Evolutionary conservation across 768 basidiomycete genomes (phyloP), one percentile per base, ranked within the genome.

Genomic region (Russula ochroleuca): DNA sequence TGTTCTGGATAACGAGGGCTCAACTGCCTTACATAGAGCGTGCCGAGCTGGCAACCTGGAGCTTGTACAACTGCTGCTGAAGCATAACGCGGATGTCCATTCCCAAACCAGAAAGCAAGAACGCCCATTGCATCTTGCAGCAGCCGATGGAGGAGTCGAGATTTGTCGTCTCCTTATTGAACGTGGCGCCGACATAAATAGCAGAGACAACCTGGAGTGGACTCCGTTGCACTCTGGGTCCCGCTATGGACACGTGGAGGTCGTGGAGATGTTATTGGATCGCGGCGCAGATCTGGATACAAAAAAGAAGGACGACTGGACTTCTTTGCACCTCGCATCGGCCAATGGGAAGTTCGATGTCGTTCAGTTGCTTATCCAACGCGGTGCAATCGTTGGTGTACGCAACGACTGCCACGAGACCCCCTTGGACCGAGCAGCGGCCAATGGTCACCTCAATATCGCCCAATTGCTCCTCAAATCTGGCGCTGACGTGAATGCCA

Each of bases 291-390:
- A 61, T 19, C 17, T 61, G 10, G 28, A 60, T n/a, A 25, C n/a
- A 13, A 41, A 8, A 25, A 47, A 59, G 21, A 45, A 33, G 5
- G 63, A 60, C 23, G 57, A 17, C 6, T 59, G 63, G 63, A 59
- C 58, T 1, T 8, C 57, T 11, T 25, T 64, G 8, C 63, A 64
- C 45, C 33, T 59, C 9, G 63, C 58, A 37, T 15, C 52, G 3
- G 40, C 35, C 9, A 64, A 59, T 31, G 57, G 35, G 25, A 33
- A 45, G n/a, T 19, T 21, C 13, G 23, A 60, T 23, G 35, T 49
- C 17, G 50, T 5, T 3, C 41, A 38, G 2, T 13, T 47, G 7
- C 57, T 64, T 21, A 10, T 64, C 13, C 6, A 64, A 31, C 41
- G 23, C 5, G 31, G 50, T 10, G 63, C 57, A 1, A 35, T 5